A percentile compares a stretch with the other conserved stretches of the same genome.
Evolutionary conservation across 495 filamentous ascomycete genomes (phyloP).

Genomic region (Talaromyces thailandensis): DNA sequence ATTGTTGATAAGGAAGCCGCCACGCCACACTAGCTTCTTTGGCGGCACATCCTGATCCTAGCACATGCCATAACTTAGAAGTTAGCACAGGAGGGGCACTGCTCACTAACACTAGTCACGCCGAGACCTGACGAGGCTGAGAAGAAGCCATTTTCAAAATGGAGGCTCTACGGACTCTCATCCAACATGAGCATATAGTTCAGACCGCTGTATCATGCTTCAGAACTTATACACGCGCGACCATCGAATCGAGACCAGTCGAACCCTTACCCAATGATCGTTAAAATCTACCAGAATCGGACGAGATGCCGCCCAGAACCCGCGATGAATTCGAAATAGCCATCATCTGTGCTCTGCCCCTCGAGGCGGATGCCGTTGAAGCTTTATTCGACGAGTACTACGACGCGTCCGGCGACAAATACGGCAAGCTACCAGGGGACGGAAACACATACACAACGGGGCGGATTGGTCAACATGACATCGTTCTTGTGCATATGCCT

Average conservation of each 20-base stretch:
- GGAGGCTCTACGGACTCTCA: background rate
- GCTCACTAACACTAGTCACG: background rate
- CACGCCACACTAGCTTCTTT: background rate
- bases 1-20: background rate
- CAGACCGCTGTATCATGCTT: background rate
- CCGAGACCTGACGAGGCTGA: background rate
- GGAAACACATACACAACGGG: constrained; percentile 17
- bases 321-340: constrained; percentile 18
- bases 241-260: background rate
- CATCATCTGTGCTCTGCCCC: constrained; percentile 26
- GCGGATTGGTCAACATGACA: constrained; percentile 16
- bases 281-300: background rate
- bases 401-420: constrained; percentile 6
- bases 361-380: constrained; percentile 24
- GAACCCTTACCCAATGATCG: background rate
- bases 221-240: background rate
- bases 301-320: constrained; percentile 1
- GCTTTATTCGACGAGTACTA: constrained; percentile 14
- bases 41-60: background rate
- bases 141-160: background rate
- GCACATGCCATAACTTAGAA: background rate
- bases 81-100: no score
- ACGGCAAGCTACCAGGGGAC: constrained; percentile 15
- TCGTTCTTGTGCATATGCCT: constrained; percentile 20
- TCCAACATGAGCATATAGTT: background rate